Evolutionary conservation across 768 basidiomycete genomes (phyloP), one percentile per base, ranked within the genome.

Genomic region (Polyporus arcularius): DNA sequence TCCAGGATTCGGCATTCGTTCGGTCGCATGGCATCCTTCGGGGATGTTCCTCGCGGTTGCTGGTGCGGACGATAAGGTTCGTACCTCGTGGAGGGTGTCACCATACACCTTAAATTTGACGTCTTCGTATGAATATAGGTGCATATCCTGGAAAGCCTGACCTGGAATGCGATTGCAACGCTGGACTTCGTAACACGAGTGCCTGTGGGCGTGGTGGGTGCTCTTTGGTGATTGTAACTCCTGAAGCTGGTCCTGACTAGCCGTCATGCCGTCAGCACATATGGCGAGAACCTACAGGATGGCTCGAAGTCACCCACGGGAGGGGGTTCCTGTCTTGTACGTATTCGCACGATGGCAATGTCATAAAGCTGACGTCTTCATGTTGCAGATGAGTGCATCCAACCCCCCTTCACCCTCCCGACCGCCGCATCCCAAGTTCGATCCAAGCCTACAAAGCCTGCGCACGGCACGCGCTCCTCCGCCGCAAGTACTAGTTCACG

Each of bases 51-150:
- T 97, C 9, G 90, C 88, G 2, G 79, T 95, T 0, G 87, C 85
- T 12, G 95, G 95, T 11, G 95, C 89, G 85, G 94, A 96, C 73
- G 93, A 95, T 67, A 92, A 89, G 75, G 93, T 90, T 45, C 7
- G 21, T 45, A 14, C 9, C 21, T 26, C 21, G 21, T 26, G 21
- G 21, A 26, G 21, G 26, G 11, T 5, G 39, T 42, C 30, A 35
- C 10, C 28, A 45, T n/a, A 30, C 26, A 30, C 26, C 16, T 10
- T 15, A 35, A 35, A 35, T 35, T 11, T 35, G 35, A 35, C 11
- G 35, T 35, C 35, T 6, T 11, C 12, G 11, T n/a, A 32, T 41
- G 32, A 16, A 9, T 15, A 21, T 61, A 94, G 93, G 78, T 94
- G 31, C 79, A 92, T 62, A 80, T 94, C 60, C 77, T 95, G 35